Base-by-base conservation (phyloP, 208 protist species). In the Zelonia costaricensis region DNA sequence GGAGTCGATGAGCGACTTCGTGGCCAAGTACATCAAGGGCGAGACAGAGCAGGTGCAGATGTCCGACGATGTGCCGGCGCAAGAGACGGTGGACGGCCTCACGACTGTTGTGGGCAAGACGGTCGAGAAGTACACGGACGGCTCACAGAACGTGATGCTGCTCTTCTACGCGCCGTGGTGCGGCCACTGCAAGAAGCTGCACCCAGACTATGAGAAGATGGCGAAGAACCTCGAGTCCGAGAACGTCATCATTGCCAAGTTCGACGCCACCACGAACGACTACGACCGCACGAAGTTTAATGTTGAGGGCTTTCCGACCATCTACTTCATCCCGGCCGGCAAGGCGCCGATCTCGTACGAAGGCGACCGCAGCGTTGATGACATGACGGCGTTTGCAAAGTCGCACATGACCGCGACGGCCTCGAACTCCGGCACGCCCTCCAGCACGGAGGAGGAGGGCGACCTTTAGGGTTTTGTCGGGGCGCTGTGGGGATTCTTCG, bases 131-230 rank as follows among this genome's bases (percentile, higher is more conserved):
- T 78, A 91, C 70, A 46, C 84, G 16, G 55, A 69, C 13, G 53
- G 71, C 42, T 69, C 62, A 27, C 96, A 97, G 66, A 78, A 96
- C 67, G 86, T 97, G 15, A 84, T 99, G 38, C 74, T 99, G 27
- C 82, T 97, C 67, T 98, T 98, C 67, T 98, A 98, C 72, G 97
- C 96, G 16, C 94, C 95, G 47, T 99, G 97, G 97, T 99, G 97
- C 66, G 92, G 90, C 23, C 97, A 99, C 88, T 99, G 97, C 88
- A 82, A 96, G 62, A 82, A 86, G 47, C 68, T 98, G 13, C 78
- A 82, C 53, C 95, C 95, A 59, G 86, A 85, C 25, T 97, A 74
- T 45, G 88, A 92, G 25, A 66, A 76, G 36, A 46, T 95, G 46
- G 90, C 88, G 8, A 74, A 78, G 68, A 55, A 62, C 22, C 53